Base-by-base conservation (phyloP, 371 early-diverging fungal species). In the Fennellomyces sp. region DNA sequence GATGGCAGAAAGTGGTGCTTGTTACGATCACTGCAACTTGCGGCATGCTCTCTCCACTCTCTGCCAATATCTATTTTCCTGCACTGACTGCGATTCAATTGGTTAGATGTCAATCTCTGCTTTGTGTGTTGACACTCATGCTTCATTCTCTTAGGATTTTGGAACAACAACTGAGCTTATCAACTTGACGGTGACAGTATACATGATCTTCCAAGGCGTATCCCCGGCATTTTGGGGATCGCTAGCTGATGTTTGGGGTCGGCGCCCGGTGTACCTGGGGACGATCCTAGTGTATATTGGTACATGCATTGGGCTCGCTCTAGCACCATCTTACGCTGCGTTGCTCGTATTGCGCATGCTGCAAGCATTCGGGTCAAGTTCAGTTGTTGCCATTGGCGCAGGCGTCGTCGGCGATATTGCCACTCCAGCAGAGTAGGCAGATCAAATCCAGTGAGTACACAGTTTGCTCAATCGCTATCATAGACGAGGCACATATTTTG, bases 331-430 rank as follows among this genome's bases (percentile, higher is more conserved):
- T 29, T 73, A 80, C 45, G 61, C 73, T 13, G 69, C 75, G 41
- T 71, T 88, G 31, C 65, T 87, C 31, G 71, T 70, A n/a, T 75
- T 82, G 58, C 83, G 88, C 3, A 68, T 83, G 36, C 61, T 88
- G 29, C 88, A 88, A 60, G 73, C 85, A 1, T 79, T 78, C 12
- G 86, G 88, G 0, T 64, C 83, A 3, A 81, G 83, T 29, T 83
- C 88, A 0, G 84, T 80, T 5, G 72, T 86, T 28, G 73, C 85
- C 0, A 75, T 89, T 3, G 88, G 63, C 42, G 69, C 69, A 6
- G 69, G 69, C 23, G 62, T 64, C 21, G 49, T 69, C 49, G 76
- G 84, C 12, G 87, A 88, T 56, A 71, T 87, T 45, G 81, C 80
- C 28, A 73, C 52, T 8, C 62, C 82, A n/a, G 66, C 79, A 21